Conservation (phyloP, 768 basidiomycete species). For the Psilocybe subaeruginosa region DNA sequence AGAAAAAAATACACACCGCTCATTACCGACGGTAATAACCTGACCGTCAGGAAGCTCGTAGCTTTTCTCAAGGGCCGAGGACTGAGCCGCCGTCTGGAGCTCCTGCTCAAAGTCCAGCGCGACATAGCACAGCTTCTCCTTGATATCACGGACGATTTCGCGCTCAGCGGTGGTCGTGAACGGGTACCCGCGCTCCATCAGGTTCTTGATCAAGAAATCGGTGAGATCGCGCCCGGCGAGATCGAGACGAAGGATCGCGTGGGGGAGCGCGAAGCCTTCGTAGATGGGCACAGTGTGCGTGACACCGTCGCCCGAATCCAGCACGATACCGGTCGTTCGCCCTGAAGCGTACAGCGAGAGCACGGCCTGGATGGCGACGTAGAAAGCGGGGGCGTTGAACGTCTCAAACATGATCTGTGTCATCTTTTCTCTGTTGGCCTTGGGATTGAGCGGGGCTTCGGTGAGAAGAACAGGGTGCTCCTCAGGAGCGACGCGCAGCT, state of each 20-base stretch:
- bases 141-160: constrained; percentile 97
- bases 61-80: constrained; percentile 88
- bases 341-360: constrained; percentile 94
- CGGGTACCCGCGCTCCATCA: constrained; percentile 92
- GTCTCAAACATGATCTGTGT: constrained; percentile 98
- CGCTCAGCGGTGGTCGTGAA: constrained; percentile 94
- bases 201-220: constrained; percentile 78
- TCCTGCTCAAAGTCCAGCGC: constrained; percentile 95
- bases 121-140: constrained; percentile 96
- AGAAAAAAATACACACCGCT: constrained; percentile 69
- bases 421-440: constrained; percentile 93
- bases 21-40: constrained; percentile 94
- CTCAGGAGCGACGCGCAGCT: constrained; percentile 90
- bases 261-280: constrained; percentile 91
- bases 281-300: constrained; percentile 97
- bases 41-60: constrained; percentile 94
- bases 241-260: constrained; percentile 92
- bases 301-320: constrained; percentile 97
- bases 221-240: constrained; percentile 94
- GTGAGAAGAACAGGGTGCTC: constrained; percentile 92
- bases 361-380: constrained; percentile 91
- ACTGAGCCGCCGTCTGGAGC: constrained; percentile 87
- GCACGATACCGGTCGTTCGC: constrained; percentile 92
- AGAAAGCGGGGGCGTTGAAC: constrained; percentile 92
- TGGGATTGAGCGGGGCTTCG: constrained; percentile 93